Percentiles rank a stretch among this genome's conserved stretches.
phyloP scores from a whole-genome alignment of 2,329 filamentous ascomycete species.

The Colletotrichum cuscutae region DNA sequence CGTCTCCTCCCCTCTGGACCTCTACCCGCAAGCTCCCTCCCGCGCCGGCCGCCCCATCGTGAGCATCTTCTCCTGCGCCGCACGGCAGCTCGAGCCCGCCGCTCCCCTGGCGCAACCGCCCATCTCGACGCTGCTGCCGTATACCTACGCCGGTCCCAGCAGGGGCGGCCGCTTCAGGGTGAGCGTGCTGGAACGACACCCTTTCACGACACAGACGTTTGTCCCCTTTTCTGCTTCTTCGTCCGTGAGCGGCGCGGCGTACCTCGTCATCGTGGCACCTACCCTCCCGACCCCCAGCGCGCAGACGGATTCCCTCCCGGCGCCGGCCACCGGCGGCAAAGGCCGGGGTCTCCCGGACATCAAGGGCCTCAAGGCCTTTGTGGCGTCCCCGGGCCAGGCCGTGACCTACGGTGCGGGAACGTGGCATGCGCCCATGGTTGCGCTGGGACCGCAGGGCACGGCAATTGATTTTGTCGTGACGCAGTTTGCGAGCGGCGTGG shows the following conservation, averaged over 20 bases:
- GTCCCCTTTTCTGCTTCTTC: constrained; percentile 71
- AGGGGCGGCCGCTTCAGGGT: constrained; percentile 65
- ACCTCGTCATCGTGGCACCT: constrained; percentile 91
- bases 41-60: constrained; percentile 70
- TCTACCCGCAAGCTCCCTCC: constrained; percentile 75
- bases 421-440: constrained; percentile 97
- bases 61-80: constrained; percentile 90
- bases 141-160: constrained; percentile 24
- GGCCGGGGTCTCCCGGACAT: constrained; percentile 79
- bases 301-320: constrained; percentile 54
- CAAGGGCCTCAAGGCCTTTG: constrained; percentile 75
- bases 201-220: constrained; percentile 95
- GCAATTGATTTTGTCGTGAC: constrained; percentile 88
- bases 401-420: constrained; percentile 93
- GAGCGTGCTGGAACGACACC: constrained; percentile 86
- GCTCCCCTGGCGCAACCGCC: constrained; percentile 11
- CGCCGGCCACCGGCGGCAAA: constrained; percentile 9
- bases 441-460: constrained; percentile 68
- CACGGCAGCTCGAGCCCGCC: constrained; percentile 59
- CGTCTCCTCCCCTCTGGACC: constrained; percentile 78
- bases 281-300: constrained; percentile 59
- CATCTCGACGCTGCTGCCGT: constrained; percentile 34
- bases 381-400: constrained; percentile 81
- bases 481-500: constrained; percentile 88
- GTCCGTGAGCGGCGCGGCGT: constrained; percentile 55